These are phyloP conservation scores for Hypoxylon sp. DNA, from an alignment of 2,329 filamentous ascomycete species.

Conservation along the genomic window DNA sequence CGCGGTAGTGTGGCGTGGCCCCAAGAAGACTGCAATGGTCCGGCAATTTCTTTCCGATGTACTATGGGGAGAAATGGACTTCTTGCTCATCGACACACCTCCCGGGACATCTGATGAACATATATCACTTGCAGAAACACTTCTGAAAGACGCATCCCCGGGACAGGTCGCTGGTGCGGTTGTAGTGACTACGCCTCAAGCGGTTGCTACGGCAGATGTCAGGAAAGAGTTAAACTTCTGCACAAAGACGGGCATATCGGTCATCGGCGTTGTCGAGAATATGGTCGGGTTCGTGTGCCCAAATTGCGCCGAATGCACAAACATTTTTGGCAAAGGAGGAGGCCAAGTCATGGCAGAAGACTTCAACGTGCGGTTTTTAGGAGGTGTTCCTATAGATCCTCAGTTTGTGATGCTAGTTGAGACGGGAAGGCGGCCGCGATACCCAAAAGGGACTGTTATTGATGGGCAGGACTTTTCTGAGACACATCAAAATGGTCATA, in stretches of 20 bases:
- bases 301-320: constrained; percentile 86
- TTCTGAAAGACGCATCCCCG: constrained; percentile 73
- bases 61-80: constrained; percentile 89
- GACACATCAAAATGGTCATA: constrained; percentile 50
- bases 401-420: constrained; percentile 92
- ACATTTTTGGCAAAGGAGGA: constrained; percentile 93
- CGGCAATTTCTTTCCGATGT: constrained; percentile 95
- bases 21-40: constrained; percentile 99
- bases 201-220: constrained; percentile 92
- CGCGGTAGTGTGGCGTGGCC: constrained; percentile 96
- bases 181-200: constrained; percentile 95
- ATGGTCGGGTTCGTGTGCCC: constrained; percentile 94
- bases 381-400: constrained; percentile 90
- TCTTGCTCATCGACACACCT: constrained; percentile 93
- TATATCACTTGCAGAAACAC: constrained; percentile 91
- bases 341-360: constrained; percentile 91
- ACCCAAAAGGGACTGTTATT: constrained; percentile 77
- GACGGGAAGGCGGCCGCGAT: constrained; percentile 74
- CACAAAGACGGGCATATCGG: constrained; percentile 81
- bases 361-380: constrained; percentile 86
- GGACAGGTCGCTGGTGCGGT: constrained; percentile 88
- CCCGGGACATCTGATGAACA: constrained; percentile 98
- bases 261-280: constrained; percentile 95
- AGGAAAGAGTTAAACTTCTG: constrained; percentile 97
- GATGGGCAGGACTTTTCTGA: constrained; percentile 69